A percentile compares a stretch with the other conserved stretches of the same genome.
Conservation (phyloP, 805 yeast species). For the Scheffersomyces lignosus region DNA sequence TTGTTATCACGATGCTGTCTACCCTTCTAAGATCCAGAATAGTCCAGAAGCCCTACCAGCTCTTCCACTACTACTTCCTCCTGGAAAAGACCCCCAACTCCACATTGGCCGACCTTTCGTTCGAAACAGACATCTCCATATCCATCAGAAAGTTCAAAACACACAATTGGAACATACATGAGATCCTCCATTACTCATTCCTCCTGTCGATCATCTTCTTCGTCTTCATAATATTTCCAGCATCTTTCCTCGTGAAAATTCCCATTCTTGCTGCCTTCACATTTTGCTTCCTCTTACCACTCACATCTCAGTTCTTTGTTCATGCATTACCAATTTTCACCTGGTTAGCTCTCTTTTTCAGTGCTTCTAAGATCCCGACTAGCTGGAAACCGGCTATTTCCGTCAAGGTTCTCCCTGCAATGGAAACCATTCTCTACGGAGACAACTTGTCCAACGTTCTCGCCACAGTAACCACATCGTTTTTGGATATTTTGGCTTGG, state of each 20-base stretch:
- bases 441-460: constrained; percentile 83
- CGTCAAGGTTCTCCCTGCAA: constrained; percentile 84
- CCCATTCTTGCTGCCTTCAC: constrained; percentile 43
- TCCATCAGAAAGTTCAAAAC: constrained; percentile 42
- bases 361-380: constrained; percentile 71
- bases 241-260: constrained; percentile 41
- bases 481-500: constrained; percentile 88
- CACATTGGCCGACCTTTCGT: constrained; percentile 50
- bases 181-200: constrained; percentile 53
- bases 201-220: constrained; percentile 52
- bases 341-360: constrained; percentile 83
- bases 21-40: constrained; percentile 23
- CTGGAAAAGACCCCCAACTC: constrained; percentile 52
- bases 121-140: constrained; percentile 46
- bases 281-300: constrained; percentile 61
- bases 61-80: constrained; percentile 52
- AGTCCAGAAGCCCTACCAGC: constrained; percentile 39
- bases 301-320: constrained; percentile 80
- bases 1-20: too few species aligned
- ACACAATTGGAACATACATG: constrained; percentile 46
- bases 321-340: constrained; percentile 80
- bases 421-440: constrained; percentile 90
- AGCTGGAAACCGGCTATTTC: constrained; percentile 82
- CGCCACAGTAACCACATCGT: constrained; percentile 65
- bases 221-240: constrained; percentile 60